Evolutionary conservation across 2,329 filamentous ascomycete genomes (phyloP).

Genomic region (Colletotrichum liriopes): DNA sequence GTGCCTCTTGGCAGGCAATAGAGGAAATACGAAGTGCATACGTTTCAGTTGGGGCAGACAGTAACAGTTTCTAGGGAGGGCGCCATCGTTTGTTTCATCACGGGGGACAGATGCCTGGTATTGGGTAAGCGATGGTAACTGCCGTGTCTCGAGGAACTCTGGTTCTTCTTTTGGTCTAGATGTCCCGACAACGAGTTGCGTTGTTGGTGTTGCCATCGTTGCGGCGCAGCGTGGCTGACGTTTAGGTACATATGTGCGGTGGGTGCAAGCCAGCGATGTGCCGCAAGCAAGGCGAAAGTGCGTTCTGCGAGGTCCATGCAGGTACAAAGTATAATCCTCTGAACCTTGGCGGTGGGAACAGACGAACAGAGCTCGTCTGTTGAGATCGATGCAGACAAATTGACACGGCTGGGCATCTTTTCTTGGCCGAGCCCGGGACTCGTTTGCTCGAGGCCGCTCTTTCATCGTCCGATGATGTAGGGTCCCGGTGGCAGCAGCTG

Average conservation of each 20-base stretch:
- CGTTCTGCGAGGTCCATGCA: constrained; percentile 17
- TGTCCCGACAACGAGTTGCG: constrained; percentile 1
- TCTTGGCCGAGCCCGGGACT: neutral
- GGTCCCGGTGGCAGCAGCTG: too few species aligned
- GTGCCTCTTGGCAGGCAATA: constrained; percentile 36
- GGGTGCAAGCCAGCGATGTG: constrained; percentile 3
- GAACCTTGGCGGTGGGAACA: neutral
- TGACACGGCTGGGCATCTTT: constrained; percentile 10
- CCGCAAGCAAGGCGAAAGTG: constrained; percentile 10
- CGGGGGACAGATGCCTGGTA: neutral
- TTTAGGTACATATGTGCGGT: neutral
- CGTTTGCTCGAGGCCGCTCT: neutral
- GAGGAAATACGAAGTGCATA: constrained; percentile 33
- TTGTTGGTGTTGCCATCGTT: constrained; percentile 8
- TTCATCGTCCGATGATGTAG: constrained; percentile 14
- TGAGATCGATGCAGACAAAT: constrained; percentile 5
- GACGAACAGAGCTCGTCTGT: constrained; percentile 4
- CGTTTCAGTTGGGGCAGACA: constrained; percentile 35
- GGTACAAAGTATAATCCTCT: constrained; percentile 1
- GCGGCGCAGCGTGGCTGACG: constrained; percentile 1
- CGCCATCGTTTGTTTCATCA: constrained; percentile 30
- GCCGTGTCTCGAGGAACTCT: neutral
- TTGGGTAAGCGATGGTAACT: neutral
- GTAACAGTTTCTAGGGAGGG: constrained; percentile 1
- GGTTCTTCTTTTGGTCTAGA: neutral